Conservation (phyloP, 2,329 filamentous ascomycete species). For the Sclerotinia glacialis region DNA sequence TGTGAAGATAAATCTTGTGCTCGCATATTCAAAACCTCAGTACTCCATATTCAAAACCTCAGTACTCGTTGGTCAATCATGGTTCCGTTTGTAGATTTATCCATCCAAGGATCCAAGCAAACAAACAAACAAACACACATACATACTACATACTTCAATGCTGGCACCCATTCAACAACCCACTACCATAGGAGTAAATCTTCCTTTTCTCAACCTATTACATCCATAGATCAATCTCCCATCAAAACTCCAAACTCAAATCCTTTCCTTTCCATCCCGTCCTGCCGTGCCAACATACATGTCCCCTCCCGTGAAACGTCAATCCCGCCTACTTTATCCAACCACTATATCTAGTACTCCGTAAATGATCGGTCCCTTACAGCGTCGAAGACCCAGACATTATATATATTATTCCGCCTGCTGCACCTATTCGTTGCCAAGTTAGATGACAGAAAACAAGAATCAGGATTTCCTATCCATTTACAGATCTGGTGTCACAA, state of each 20-base stretch:
- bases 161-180: background rate
- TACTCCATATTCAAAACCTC: background rate
- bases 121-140: background rate
- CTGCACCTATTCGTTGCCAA: background rate
- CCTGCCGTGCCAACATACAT: background rate
- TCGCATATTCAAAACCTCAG: too few species aligned
- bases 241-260: background rate
- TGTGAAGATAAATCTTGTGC: background rate
- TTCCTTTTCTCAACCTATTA: background rate
- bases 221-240: background rate
- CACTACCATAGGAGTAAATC: background rate
- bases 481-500: background rate
- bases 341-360: conserved; percentile 5
- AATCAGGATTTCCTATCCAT: background rate
- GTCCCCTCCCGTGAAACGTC: conserved; percentile 14
- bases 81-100: background rate
- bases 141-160: background rate
- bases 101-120: background rate
- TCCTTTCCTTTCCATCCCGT: background rate
- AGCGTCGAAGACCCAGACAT: background rate
- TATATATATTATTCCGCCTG: background rate
- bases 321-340: background rate
- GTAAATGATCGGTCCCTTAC: conserved; percentile 12
- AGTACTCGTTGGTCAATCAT: background rate
- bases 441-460: background rate